phyloP scores from a whole-genome alignment of 345 rosid species.

The Syzygium jambos region DNA sequence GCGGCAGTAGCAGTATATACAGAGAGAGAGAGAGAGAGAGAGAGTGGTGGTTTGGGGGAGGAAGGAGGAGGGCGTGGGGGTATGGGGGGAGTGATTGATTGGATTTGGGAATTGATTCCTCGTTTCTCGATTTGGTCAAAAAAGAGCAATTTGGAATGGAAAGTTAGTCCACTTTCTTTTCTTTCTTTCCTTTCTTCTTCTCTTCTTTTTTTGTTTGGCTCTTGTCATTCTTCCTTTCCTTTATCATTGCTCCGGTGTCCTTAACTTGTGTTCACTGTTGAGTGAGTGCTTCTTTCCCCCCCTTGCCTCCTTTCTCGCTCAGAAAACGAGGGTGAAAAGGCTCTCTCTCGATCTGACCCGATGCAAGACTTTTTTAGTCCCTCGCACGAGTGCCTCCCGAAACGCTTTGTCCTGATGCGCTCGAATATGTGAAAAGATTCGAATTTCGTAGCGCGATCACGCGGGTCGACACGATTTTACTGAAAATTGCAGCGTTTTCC shows the following conservation, averaged over 20 bases:
- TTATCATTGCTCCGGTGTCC: too few relatives aligned
- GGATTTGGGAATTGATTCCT: conserved; percentile 6
- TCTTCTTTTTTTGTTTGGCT: not conserved
- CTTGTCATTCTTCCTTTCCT: not conserved
- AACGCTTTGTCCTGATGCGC: too few relatives aligned
- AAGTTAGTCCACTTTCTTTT: not conserved
- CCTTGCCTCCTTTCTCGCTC: not conserved
- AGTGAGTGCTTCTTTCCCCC: too few relatives aligned
- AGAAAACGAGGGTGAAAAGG: not conserved
- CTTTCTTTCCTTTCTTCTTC: not conserved
- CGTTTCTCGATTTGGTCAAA: conserved; percentile 18
- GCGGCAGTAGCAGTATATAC: not conserved
- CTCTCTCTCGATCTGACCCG: not conserved
- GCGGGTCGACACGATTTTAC: too few relatives aligned
- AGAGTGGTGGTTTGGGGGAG: not conserved
- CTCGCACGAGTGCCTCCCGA: too few relatives aligned
- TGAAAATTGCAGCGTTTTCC: too few relatives aligned
- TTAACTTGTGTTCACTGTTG: too few relatives aligned
- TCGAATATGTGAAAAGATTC: too few relatives aligned
- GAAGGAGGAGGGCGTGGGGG: not conserved
- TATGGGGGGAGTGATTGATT: not conserved
- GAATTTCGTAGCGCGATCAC: too few relatives aligned
- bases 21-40: not conserved
- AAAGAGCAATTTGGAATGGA: not conserved
- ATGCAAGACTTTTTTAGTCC: too few relatives aligned